These are phyloP conservation scores for Eleusine indica DNA, from an alignment of 176 grass and related monocot species.

Conservation along the genomic window DNA sequence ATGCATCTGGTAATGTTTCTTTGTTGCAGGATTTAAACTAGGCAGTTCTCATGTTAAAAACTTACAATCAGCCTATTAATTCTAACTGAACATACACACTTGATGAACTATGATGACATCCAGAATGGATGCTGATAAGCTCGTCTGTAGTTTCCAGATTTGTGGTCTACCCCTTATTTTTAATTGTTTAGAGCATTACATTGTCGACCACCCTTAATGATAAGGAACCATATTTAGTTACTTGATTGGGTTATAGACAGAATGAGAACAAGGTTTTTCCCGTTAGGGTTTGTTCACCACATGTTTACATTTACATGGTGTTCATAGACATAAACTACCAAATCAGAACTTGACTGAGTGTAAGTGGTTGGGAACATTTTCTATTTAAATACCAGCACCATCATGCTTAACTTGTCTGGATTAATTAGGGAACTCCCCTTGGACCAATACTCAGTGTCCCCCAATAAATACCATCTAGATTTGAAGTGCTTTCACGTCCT, in stretches of 20 bases:
- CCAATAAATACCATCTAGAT: too few species aligned
- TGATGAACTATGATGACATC: neutral
- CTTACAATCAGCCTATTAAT: neutral
- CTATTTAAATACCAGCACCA: neutral
- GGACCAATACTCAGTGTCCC: neutral
- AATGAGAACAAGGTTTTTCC: neutral
- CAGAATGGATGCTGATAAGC: neutral
- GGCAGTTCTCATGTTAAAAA: neutral
- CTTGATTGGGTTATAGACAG: neutral
- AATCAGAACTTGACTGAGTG: neutral
- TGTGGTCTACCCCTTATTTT: neutral
- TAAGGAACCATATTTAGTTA: neutral
- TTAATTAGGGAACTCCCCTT: neutral
- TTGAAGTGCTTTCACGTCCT: slow-evolving; percentile 7
- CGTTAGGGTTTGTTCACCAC: neutral
- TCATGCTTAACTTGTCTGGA: neutral
- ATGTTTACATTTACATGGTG: neutral
- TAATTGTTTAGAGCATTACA: neutral
- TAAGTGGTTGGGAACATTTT: slow-evolving; percentile 8
- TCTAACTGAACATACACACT: neutral
- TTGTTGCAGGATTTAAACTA: neutral
- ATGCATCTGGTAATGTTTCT: neutral
- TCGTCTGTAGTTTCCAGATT: neutral
- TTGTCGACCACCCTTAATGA: neutral
- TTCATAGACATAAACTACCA: neutral